Percentiles rank a stretch among this genome's conserved stretches.
Evolutionary conservation across 2,329 filamentous ascomycete genomes (phyloP).

Genomic region (Penicillium corylophilum): DNA sequence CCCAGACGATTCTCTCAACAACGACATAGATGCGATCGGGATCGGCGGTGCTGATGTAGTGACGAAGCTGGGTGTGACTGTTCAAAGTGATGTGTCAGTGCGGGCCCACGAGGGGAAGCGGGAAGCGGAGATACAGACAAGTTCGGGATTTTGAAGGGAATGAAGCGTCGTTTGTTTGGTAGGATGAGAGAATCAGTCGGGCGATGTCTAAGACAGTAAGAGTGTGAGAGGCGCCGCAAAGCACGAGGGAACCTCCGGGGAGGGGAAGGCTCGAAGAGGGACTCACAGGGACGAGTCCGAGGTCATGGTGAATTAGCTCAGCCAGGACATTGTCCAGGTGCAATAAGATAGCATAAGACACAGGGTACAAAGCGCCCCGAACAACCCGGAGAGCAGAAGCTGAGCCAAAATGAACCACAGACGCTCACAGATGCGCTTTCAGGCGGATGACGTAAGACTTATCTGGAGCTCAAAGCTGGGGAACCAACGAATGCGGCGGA

Average conservation of each 20-base stretch:
- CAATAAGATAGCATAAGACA: slow-evolving; percentile 10
- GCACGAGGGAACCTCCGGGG: background rate
- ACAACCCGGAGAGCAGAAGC: background rate
- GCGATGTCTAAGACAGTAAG: slow-evolving; percentile 53
- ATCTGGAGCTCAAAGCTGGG: slow-evolving; percentile 30
- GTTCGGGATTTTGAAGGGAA: slow-evolving; percentile 64
- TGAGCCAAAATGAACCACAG: slow-evolving; percentile 2
- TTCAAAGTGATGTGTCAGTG: slow-evolving; percentile 13
- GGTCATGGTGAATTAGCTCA: slow-evolving; percentile 40
- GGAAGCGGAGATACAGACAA: slow-evolving; percentile 51
- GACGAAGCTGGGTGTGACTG: slow-evolving; percentile 63
- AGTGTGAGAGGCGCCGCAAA: slow-evolving; percentile 4
- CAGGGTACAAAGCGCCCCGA: slow-evolving; percentile 9
- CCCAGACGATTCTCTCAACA: slow-evolving; percentile 70
- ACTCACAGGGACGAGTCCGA: slow-evolving; percentile 39
- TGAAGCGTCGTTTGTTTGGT: slow-evolving; percentile 63
- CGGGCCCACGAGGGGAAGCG: slow-evolving; percentile 13
- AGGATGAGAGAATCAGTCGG: slow-evolving; percentile 66
- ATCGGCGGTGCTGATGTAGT: slow-evolving; percentile 79
- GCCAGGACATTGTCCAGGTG: slow-evolving; percentile 35
- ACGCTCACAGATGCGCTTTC: slow-evolving; percentile 16
- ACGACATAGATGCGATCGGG: slow-evolving; percentile 82
- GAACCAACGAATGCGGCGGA: slow-evolving; percentile 28
- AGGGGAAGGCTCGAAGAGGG: slow-evolving; percentile 25
- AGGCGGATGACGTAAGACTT: slow-evolving; percentile 39